Evolutionary conservation across 2,329 filamentous ascomycete genomes (phyloP), one percentile per base, ranked within the genome.

Genomic region (Penicillium sp.): DNA sequence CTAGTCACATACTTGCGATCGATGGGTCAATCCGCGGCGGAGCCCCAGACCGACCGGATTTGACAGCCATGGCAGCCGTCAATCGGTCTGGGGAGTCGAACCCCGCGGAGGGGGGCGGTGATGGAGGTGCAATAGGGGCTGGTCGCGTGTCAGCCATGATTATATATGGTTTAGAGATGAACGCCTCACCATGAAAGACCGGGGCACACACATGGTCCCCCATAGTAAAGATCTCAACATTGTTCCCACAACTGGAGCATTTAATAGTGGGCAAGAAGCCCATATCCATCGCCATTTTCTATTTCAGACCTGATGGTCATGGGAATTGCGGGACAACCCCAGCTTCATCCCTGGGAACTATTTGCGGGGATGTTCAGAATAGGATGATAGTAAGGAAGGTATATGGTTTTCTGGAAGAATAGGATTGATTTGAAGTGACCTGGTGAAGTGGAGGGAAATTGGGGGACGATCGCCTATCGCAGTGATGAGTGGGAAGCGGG

Each of bases 191-290:
- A 58, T 77, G 70, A 55, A 70, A 63, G 60, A 73, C 58, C 57
- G 73, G 77, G 46, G 74, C 73, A 74, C 92, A 96, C 59, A 90
- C 73, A 78, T 96, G 92, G 60, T 96, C 91, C 60, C 90, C 91
- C 88, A 96, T 90, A 73, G 87, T 80, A 41, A 89, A 88, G 65
- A 96, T 95, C 70, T 93, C 88, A 58, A 96, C 90, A 68, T 93
- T 85, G 41, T 79, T 75, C 41, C 86, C 85, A 72, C 91, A 96
- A 77, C 83, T 86, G 52, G 91, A 96, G 76, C 91, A 96, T 81
- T 93, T 96, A 76, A 96, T 90, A 24, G 87, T 87, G 69, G 91
- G 90, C 79, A 95, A 80, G 63, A 93, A 86, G 74, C 84, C 88
- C 73, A 86, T 83, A 70, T 86, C 81, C 66, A 80, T 80, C 55